Conservation (phyloP, 352 stramenopile species). For the Pythium sp. region DNA sequence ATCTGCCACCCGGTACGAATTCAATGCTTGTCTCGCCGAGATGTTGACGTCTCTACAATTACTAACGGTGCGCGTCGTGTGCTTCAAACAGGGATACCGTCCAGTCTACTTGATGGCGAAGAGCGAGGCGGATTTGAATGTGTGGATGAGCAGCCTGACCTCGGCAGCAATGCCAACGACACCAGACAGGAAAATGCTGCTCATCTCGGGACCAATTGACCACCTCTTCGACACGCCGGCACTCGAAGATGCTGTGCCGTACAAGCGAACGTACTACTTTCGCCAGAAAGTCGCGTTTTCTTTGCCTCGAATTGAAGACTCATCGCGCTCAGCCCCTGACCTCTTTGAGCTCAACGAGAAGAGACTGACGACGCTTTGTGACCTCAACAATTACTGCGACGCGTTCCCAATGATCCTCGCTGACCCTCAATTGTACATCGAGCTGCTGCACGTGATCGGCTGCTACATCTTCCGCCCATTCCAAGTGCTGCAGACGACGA, state of each 20-base stretch:
- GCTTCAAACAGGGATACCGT: constrained; percentile 53
- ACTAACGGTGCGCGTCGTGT: constrained; percentile 5
- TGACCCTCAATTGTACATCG: constrained; percentile 78
- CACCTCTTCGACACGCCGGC: constrained; percentile 74
- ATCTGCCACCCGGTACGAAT: constrained; percentile 71
- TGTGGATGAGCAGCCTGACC: constrained; percentile 86
- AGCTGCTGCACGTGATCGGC: constrained; percentile 76
- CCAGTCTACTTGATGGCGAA: constrained; percentile 87
- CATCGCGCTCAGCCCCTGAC: constrained; percentile 37
- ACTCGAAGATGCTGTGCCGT: constrained; percentile 75
- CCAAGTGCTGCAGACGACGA: constrained; percentile 37
- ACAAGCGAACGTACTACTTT: constrained; percentile 85
- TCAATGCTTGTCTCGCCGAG: not conserved
- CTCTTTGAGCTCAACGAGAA: constrained; percentile 87
- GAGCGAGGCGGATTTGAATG: constrained; percentile 73
- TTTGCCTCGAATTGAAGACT: constrained; percentile 58
- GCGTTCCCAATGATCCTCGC: constrained; percentile 77
- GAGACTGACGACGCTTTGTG: constrained; percentile 75
- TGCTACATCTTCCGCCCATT: constrained; percentile 86
- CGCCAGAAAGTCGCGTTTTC: constrained; percentile 84
- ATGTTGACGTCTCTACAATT: not conserved
- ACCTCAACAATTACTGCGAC: constrained; percentile 86
- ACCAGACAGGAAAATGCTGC: constrained; percentile 61
- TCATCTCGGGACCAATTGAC: constrained; percentile 57
- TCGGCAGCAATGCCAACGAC: constrained; percentile 77